Evolutionary conservation across 352 stramenopile genomes (phyloP), one percentile per base, ranked within the genome.

Genomic region (Peronospora destructor): DNA sequence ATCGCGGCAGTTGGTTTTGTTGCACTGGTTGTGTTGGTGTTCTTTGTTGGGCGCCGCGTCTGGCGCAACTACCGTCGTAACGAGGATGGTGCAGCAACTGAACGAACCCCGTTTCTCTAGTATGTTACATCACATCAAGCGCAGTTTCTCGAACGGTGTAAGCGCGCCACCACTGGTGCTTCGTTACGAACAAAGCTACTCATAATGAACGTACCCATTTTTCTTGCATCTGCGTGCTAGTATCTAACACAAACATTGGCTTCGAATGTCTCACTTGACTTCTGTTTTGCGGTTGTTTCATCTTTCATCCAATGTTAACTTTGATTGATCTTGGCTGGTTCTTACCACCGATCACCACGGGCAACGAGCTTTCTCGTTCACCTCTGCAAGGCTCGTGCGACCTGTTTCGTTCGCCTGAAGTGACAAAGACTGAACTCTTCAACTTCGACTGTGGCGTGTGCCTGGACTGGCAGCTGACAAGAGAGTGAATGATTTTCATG

Each of bases 1-100:
- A 33, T 66, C 5, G 57, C 35, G 0, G 45, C 33, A 12, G 39
- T 61, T 32, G 42, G 45, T 3, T 59, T 59, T 26, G 51, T 58
- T 47, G 57, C 32, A 21, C 41, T 66, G 51, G 45, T 57, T 28
- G 57, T 37, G 28, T 17, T 66, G 21, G 41, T 58, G 28, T 56
- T 57, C 46, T 47, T 61, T 14, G 4, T 55, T 11, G 57, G 51
- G 12, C 53, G 52, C 28, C 52, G 51, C 28, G 34, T 66, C 14
- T 61, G 57, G 57, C 57, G 36, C 14, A 52, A 66, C 46, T 66
- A 58, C 57, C 57, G 34, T 29, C 41, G 57, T 10, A 52, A 53
- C 30, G 35, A 56, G 2, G 29, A 58, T 13, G 47, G 28, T 38
- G 11, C 37, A 0, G 41, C 57, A 2, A 54, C 14, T n/a, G 57